These are phyloP conservation scores for Neoarthrinium moseri DNA, from an alignment of 2,329 filamentous ascomycete genomes.

Conservation along the genomic window DNA sequence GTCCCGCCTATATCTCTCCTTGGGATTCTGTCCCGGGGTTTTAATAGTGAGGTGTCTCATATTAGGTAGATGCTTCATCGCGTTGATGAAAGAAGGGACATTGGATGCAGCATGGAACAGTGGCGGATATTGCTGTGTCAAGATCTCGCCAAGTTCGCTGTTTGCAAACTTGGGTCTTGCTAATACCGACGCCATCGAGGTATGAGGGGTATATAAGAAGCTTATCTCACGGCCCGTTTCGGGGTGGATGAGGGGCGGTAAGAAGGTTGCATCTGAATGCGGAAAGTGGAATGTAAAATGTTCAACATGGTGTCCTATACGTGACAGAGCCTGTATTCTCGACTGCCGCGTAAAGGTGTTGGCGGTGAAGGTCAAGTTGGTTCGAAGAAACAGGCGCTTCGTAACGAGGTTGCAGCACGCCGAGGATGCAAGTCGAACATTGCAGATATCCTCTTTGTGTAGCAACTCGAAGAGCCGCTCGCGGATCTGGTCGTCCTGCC, in stretches of 20 bases:
- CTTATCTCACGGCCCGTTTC: conserved; percentile 72
- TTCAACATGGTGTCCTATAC: conserved; percentile 77
- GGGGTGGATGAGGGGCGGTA: conserved; percentile 81
- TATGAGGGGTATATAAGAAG: conserved; percentile 80
- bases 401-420: conserved; percentile 71
- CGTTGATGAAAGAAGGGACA: conserved; percentile 77
- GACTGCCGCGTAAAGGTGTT: conserved; percentile 74
- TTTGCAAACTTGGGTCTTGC: conserved; percentile 77
- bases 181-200: conserved; percentile 59
- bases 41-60: conserved; percentile 73
- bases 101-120: conserved; percentile 89
- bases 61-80: conserved; percentile 66
- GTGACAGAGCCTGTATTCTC: conserved; percentile 70
- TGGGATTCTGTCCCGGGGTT: conserved; percentile 69
- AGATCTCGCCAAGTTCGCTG: conserved; percentile 73
- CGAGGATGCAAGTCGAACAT: conserved; percentile 65
- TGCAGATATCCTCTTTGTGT: conserved; percentile 51
- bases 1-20: conserved; percentile 70
- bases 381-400: conserved; percentile 66
- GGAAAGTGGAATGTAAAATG: conserved; percentile 76
- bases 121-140: conserved; percentile 84
- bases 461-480: conserved; percentile 49
- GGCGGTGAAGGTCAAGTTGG: conserved; percentile 69
- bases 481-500: conserved; percentile 50
- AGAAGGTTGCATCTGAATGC: conserved; percentile 74